Percentiles rank a stretch among this genome's conserved stretches.
Conservation (phyloP, 306 rosid genomes). For the Quercus suber region DNA sequence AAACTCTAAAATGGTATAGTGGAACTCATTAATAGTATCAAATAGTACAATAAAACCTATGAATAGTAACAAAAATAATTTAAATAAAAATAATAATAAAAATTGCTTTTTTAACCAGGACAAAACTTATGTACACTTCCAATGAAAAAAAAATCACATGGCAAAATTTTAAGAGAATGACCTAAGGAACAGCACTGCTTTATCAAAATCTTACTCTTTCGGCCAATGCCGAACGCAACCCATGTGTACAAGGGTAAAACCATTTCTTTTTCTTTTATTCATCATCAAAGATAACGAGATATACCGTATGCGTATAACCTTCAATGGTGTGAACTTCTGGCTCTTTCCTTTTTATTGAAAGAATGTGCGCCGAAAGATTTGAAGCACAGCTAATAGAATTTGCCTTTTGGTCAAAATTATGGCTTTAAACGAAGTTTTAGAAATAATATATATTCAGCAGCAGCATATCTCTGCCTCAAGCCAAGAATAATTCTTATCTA, state of each 20-base stretch:
- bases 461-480: conserved; percentile 3
- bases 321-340: background rate
- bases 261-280: no score
- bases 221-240: no score
- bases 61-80: no score
- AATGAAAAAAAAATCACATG: no score
- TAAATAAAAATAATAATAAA: no score
- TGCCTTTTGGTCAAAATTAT: background rate
- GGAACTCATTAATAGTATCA: rapidly evolving
- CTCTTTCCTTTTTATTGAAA: background rate
- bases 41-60: rapidly evolving
- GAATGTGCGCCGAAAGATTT: background rate
- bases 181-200: rapidly evolving
- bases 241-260: background rate
- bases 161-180: rapidly evolving
- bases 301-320: no score
- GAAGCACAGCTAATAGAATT: background rate
- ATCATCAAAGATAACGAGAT: background rate
- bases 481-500: background rate
- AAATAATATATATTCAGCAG: background rate
- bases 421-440: background rate
- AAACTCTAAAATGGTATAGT: no score
- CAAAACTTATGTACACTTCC: no score
- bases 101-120: no score
- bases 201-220: no score